Evolutionary conservation across 2,329 filamentous ascomycete species (phyloP), one percentile per base, ranked within the genome.

Genomic region (Ilyonectria robusta): DNA sequence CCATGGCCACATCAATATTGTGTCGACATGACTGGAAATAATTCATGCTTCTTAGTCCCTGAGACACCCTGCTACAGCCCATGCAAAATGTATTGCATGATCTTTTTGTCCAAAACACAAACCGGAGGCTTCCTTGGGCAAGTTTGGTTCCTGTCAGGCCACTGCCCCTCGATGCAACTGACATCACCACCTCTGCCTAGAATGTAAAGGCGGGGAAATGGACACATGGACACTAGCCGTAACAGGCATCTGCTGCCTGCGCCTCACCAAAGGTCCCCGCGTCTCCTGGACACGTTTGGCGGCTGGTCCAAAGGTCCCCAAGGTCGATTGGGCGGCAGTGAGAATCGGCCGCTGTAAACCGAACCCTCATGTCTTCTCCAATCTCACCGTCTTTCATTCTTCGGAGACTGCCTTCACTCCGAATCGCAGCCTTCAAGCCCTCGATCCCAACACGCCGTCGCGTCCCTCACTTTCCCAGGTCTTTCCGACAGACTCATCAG

Each of bases 351-450:
- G 54, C 58, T 66, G 63, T 50, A 60, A 65, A 62, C 33, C 62
- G 62, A 48, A 48, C 62, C 48, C 50, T 44, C 46, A 81, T 82
- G 78, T 68, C 71, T 78, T 75, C 78, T 76, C 74, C 69, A 73
- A 70, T 80, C 78, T 69, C 76, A 69, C 74, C 77, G 71, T 76
- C 76, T 75, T 74, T 80, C 67, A 73, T 78, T 73, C 72, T 79
- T 67, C 76, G 74, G 75, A 81, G 79, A 76, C 72, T 80, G 66
- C 75, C 78, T 71, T 78, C 75, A 19, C 54, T 76, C 67, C 78
- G 79, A 76, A 68, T 67, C 51, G 71, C 73, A 73, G 70, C 77
- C 67, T 72, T 78, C 61, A 73, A 75, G 61, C 68, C 70, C 42
- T 71, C 70, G 6, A 51, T 67, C 29, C 60, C 69, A 57, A 63